Conservation (phyloP, 139 green algal genomes). For the Haematococcus lacustris region DNA sequence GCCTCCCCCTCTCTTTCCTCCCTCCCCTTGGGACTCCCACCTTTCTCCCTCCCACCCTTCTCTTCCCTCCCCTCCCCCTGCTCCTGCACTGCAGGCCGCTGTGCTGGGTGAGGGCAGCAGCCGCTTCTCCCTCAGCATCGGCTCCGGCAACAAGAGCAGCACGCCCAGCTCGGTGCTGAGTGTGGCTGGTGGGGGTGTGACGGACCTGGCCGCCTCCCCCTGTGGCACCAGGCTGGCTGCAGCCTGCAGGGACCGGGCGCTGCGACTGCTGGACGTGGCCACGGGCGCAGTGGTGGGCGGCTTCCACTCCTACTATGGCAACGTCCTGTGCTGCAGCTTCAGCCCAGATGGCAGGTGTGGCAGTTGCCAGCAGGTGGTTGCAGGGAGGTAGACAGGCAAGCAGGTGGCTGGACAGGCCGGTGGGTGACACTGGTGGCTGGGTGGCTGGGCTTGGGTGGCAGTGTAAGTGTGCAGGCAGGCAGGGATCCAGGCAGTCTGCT, state of each 20-base stretch:
- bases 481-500: no score
- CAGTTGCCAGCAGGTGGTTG: no score
- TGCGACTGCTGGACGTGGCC: slow-evolving; percentile 61
- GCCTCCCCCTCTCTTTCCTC: background rate
- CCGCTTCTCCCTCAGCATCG: slow-evolving; percentile 36
- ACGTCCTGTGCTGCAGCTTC: slow-evolving; percentile 79
- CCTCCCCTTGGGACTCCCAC: background rate
- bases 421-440: no score
- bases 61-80: background rate
- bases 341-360: slow-evolving; percentile 55
- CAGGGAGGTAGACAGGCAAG: no score
- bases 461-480: no score
- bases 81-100: background rate
- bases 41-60: background rate
- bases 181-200: slow-evolving; percentile 47
- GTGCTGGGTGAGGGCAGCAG: slow-evolving; percentile 20
- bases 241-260: slow-evolving; percentile 64
- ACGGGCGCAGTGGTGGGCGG: slow-evolving; percentile 30
- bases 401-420: no score
- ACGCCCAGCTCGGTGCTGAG: slow-evolving; percentile 8
- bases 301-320: slow-evolving; percentile 80
- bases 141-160: slow-evolving; percentile 23
- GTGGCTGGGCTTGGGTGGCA: no score
- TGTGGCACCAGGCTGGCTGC: slow-evolving; percentile 59
- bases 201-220: slow-evolving; percentile 61